Evolutionary conservation across 2,329 filamentous ascomycete genomes (phyloP), one percentile per base, ranked within the genome.

Genomic region (Fusarium drepaniforme): DNA sequence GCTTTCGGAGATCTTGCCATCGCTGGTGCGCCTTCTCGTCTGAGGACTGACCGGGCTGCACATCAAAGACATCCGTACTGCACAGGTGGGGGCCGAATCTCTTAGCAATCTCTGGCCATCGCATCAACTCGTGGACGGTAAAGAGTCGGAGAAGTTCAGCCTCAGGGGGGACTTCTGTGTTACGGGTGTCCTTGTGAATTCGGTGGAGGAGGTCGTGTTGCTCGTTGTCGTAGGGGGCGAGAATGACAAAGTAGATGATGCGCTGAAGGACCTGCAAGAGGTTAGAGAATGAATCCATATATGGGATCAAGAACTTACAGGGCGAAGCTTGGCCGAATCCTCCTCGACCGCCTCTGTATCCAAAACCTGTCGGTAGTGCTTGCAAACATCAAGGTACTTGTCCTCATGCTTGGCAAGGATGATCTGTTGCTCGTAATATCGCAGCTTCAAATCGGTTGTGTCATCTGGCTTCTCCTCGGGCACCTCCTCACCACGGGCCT

Each of bases 351-450:
- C 94, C 83, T 98, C 95, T 0, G 97, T 99, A 82, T 99, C 96
- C 72, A 99, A 86, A 6, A 99, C 96, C 83, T 98, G 96, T 82
- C 97, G 90, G 87, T 98, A 99, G 86, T 99, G 92, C 86, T 99
- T 99, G 92, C 97, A 99, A 38, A 93, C 96, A 74, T 98, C 96
- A 38, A 99, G 91, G 81, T 99, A 99, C 85, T 98, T 98, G 86
- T 95, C 92, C 75, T 99, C 97, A 80, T 99, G 96, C 89, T 98
- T 98, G 67, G 97, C 94, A 64, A 99, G 88, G 57, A 92, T 93
- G 81, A 99, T 97, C 86, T 99, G 97, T 83, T 98, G 97, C 86
- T 98, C 96, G 85, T 98, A 99, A 86, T 95, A 99, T 75, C 91
- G 92, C 78, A 99, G 89, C 89, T 99, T 99, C 77, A 99, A 87